These are phyloP conservation scores for Zangia roseola DNA, from an alignment of 768 basidiomycete genomes.

Conservation along the genomic window DNA sequence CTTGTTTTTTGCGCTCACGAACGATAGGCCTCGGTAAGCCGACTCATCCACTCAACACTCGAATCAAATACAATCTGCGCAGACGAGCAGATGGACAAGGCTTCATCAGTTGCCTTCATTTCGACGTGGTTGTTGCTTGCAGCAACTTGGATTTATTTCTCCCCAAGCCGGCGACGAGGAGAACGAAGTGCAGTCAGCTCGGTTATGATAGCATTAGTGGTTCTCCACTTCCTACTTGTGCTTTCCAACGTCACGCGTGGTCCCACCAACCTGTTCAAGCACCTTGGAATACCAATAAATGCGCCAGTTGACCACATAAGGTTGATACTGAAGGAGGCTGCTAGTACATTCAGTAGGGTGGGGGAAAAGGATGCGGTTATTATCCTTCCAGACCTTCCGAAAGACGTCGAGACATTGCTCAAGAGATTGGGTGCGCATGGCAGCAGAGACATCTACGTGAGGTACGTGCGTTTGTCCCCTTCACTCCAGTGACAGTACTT, in stretches of 20 bases:
- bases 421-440: constrained; percentile 57
- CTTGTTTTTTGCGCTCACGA: too few relatives aligned
- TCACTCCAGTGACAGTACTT: background rate
- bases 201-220: constrained; percentile 8
- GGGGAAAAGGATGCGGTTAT: constrained; percentile 10
- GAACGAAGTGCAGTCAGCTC: background rate
- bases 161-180: constrained; percentile 5
- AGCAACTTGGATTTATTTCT: constrained; percentile 18
- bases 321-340: constrained; percentile 43
- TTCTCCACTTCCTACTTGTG: constrained; percentile 17
- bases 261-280: constrained; percentile 62
- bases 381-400: constrained; percentile 36
- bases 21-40: too few relatives aligned
- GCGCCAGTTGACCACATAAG: constrained; percentile 53
- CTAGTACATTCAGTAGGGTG: constrained; percentile 35
- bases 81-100: too few relatives aligned
- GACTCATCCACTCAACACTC: too few relatives aligned
- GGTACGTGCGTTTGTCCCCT: constrained; percentile 38
- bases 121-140: constrained; percentile 19
- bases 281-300: constrained; percentile 54
- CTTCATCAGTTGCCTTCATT: background rate
- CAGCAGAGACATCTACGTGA: constrained; percentile 54
- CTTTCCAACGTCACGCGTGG: constrained; percentile 26
- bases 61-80: too few relatives aligned
- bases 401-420: constrained; percentile 51